Base-by-base conservation (phyloP, 2,329 filamentous ascomycete genomes). In the Pseudogymnoascus sp. region DNA sequence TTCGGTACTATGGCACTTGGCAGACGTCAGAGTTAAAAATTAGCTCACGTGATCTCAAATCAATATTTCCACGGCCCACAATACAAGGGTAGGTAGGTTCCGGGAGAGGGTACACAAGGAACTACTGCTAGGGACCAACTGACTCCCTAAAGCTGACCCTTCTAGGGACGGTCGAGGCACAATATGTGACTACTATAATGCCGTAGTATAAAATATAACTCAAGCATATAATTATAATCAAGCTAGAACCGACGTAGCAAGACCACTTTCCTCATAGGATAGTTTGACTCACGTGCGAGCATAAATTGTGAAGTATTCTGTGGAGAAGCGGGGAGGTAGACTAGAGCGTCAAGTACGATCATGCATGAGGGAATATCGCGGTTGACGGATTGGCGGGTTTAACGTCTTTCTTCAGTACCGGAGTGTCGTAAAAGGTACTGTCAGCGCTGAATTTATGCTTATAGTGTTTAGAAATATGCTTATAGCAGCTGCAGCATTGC, bases 21-120 rank as follows among this genome's bases (percentile, higher is more conserved):
- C 25, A 50, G 43, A 50, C 43, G 43, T 50, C 43, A 50, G 43
- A 50, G 43, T 50, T 43, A 30, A 50, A 50, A 30, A 12, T 12
- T 5, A 18, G 12, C 14, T 3, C 43, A 50, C 43, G 25, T 50
- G 43, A 50, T 4, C 15, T 30, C 15, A 5, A 30, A 30, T 11
- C n/a, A 30, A 18, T 50, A 50, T 18, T 30, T 12, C 7, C 18
- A 41, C 18, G 35, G 35, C n/a, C 11, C 35, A n/a, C 35, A 12
- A 11, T 14, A 36, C 22, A 22, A 22, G 35, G 33, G 33, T 36
- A 12, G 8, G 6, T 12, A 35, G n/a, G 14, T 15, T 15, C 14
- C 20, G 11, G 39, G 39, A 43, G 8, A 43, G 39, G 39, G 2
- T 25, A 43, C 20, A 15, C 18, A 14, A 25, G 25, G 30, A 15